Conservation (phyloP, 139 green algal species). For the Haematococcus sp. region DNA sequence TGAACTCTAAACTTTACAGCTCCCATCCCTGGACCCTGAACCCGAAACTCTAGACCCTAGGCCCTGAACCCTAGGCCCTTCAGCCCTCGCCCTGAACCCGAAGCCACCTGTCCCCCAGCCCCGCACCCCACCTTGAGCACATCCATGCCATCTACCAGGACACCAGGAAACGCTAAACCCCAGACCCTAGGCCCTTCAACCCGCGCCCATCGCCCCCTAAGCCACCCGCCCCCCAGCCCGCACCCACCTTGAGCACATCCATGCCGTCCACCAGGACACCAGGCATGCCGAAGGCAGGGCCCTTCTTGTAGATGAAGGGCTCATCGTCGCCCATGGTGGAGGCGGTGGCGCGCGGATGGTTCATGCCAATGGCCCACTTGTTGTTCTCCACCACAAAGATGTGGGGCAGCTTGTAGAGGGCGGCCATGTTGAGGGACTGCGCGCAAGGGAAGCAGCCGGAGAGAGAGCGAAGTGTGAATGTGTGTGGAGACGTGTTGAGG, state of each 20-base stretch:
- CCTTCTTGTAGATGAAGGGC: conserved; percentile 98
- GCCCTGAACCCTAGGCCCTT: no score
- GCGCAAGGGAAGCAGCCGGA: conserved; percentile 23
- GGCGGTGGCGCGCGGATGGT: conserved; percentile 80
- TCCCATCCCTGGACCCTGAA: conserved; percentile 99
- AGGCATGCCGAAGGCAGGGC: conserved; percentile 94
- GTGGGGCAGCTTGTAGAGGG: conserved; percentile 95
- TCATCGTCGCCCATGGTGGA: conserved; percentile 66
- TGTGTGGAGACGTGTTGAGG: conserved; percentile 94
- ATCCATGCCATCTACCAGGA: conserved; percentile 99
- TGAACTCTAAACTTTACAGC: conserved; percentile 87
- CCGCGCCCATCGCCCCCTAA: no score
- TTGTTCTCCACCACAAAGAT: conserved; percentile 99
- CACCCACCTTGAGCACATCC: conserved; percentile 91
- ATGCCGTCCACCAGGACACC: conserved; percentile 96
- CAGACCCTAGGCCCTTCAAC: no score
- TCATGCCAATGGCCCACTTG: conserved; percentile 98
- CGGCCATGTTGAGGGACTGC: conserved; percentile 96
- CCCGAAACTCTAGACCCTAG: no score
- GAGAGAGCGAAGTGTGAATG: conserved; percentile 5
- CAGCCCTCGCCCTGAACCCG: no score
- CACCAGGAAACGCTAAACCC: no score
- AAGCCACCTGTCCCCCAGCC: no score
- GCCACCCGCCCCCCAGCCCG: neutral
- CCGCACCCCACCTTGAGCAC: conserved; percentile 90